These are phyloP conservation scores for Sordariomycetes sp. DNA, from an alignment of 2,329 filamentous ascomycete species.

Conservation along the genomic window DNA sequence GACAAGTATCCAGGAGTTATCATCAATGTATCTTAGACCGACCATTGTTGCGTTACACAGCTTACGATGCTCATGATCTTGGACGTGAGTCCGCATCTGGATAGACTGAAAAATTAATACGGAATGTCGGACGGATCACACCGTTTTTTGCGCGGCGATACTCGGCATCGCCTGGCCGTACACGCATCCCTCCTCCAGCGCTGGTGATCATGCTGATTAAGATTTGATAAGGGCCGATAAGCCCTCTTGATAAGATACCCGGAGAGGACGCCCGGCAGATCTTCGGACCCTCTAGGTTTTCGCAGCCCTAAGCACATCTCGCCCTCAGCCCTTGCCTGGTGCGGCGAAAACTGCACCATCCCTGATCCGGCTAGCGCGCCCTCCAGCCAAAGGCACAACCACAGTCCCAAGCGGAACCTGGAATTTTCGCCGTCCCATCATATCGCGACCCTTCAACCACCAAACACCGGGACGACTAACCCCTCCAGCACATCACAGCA, in stretches of 20 bases:
- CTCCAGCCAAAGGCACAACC: slow-evolving; percentile 26
- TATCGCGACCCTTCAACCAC: slow-evolving; percentile 30
- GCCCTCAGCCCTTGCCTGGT: slow-evolving; percentile 24
- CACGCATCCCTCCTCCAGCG: too few species aligned
- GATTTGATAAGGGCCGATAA: too few species aligned
- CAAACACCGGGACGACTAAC: slow-evolving; percentile 31
- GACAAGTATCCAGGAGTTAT: too few species aligned
- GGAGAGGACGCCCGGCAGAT: too few species aligned
- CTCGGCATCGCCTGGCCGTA: too few species aligned
- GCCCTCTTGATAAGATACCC: too few species aligned
- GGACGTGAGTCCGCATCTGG: too few species aligned
- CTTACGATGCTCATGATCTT: not conserved
- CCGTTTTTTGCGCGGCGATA: too few species aligned
- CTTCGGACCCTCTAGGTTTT: slow-evolving; percentile 26
- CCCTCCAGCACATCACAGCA: slow-evolving; percentile 19
- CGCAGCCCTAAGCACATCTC: slow-evolving; percentile 22
- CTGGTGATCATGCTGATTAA: too few species aligned
- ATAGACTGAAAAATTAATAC: too few species aligned
- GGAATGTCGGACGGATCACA: too few species aligned
- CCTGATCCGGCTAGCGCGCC: slow-evolving; percentile 21
- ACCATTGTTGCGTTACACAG: not conserved
- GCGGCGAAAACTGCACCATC: slow-evolving; percentile 14
- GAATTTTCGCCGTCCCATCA: slow-evolving; percentile 28
- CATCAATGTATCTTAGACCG: not conserved
- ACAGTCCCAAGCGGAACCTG: slow-evolving; percentile 25